A percentile compares a stretch with the other conserved stretches of the same genome.
These are phyloP conservation scores for Lactifluus hygrophoroides DNA, from an alignment of 768 basidiomycete genomes.

Conservation along the genomic window DNA sequence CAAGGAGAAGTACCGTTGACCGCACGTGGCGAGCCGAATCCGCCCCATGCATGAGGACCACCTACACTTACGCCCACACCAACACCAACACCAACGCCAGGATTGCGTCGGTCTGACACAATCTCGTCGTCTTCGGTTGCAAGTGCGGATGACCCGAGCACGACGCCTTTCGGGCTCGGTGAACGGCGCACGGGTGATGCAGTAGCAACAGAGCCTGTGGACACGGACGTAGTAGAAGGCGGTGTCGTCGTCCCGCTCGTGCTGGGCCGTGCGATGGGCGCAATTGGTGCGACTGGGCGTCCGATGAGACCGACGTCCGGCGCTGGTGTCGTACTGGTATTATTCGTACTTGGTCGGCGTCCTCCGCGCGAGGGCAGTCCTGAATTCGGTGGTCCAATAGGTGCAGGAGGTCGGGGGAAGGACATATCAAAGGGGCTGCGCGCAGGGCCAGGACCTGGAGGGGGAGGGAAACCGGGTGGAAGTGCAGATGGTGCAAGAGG, in stretches of 20 bases:
- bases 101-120: conserved; percentile 36
- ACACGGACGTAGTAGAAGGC: conserved; percentile 37
- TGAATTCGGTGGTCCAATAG: conserved; percentile 46
- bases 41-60: conserved; percentile 11
- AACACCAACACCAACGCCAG: background rate
- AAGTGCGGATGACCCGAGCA: conserved; percentile 70
- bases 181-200: conserved; percentile 48
- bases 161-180: conserved; percentile 48
- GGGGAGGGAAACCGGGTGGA: conserved; percentile 43
- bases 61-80: background rate
- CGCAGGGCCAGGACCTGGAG: conserved; percentile 18
- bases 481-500: conserved; percentile 47
- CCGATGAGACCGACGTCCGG: conserved; percentile 20
- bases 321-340: conserved; percentile 46
- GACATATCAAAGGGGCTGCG: conserved; percentile 42
- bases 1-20: conserved; percentile 10
- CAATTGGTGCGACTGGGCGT: conserved; percentile 55
- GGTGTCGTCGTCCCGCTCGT: conserved; percentile 32
- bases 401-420: conserved; percentile 41
- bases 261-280: conserved; percentile 61
- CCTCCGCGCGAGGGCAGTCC: conserved; percentile 43
- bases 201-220: conserved; percentile 21
- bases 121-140: conserved; percentile 78
- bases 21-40: conserved; percentile 8
- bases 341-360: conserved; percentile 41